A percentile compares a stretch with the other conserved stretches of the same genome.
phyloP scores from a whole-genome alignment of 495 filamentous ascomycete species.

The Alectoria sarmentosa region DNA sequence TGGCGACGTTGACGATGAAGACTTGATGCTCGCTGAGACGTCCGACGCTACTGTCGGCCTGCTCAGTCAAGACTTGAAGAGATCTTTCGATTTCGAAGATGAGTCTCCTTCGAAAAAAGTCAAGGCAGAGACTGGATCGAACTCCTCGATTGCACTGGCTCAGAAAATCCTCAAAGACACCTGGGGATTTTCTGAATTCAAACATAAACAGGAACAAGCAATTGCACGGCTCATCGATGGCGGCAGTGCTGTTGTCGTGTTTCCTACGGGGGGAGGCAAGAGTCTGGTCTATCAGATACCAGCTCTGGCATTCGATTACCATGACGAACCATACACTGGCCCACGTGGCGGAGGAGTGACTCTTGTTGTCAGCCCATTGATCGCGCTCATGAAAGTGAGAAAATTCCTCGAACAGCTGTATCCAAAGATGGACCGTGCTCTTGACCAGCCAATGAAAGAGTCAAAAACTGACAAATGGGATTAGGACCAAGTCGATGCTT shows the following conservation, averaged over 20 bases:
- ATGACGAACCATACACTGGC: conserved; percentile 31
- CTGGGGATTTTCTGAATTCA: conserved; percentile 43
- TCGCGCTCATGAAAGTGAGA: conserved; percentile 46
- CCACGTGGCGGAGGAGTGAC: conserved; percentile 39
- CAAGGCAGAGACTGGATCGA: not conserved
- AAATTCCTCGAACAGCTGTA: not conserved
- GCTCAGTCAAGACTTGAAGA: not conserved
- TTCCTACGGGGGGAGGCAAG: conserved; percentile 55
- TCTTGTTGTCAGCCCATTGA: conserved; percentile 48
- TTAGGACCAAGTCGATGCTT: conserved; percentile 47
- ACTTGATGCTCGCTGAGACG: conserved; percentile 20
- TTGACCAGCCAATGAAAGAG: not conserved
- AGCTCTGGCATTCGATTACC: conserved; percentile 44
- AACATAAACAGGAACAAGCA: conserved; percentile 47
- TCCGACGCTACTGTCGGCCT: not conserved
- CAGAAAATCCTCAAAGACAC: conserved; percentile 34
- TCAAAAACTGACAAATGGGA: not conserved
- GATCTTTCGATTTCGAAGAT: not conserved
- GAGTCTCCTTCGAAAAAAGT: conserved; percentile 5
- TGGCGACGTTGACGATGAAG: conserved; percentile 23
- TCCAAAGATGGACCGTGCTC: not conserved
- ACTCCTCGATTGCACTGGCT: conserved; percentile 19
- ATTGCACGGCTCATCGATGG: conserved; percentile 44
- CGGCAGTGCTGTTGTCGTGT: conserved; percentile 46
- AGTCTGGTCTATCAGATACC: conserved; percentile 53